These are phyloP conservation scores for Mallotus nudiflorus DNA, from an alignment of 345 rosid species.

Conservation along the genomic window DNA sequence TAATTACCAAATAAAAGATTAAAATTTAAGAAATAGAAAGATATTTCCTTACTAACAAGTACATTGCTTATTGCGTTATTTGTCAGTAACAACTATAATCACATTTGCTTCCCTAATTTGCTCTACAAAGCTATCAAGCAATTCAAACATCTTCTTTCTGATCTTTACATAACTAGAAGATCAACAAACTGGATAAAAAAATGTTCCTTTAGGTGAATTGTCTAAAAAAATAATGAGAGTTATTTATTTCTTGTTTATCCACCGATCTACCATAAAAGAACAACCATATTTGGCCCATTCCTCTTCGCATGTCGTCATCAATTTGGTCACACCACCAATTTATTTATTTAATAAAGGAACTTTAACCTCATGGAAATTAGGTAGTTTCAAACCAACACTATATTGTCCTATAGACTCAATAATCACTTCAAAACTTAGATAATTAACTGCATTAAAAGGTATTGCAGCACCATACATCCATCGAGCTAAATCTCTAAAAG, in stretches of 20 bases:
- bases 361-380: not conserved
- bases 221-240: slow-evolving; percentile 8
- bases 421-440: too few relatives aligned
- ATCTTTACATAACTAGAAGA: slow-evolving; percentile 1
- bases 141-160: not conserved
- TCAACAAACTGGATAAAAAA: slow-evolving; percentile 8
- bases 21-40: too few relatives aligned
- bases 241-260: not conserved
- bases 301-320: not conserved
- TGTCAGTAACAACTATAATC: not conserved
- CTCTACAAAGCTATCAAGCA: not conserved
- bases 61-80: not conserved
- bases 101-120: not conserved
- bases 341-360: not conserved
- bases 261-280: slow-evolving; percentile 15
- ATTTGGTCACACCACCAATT: not conserved
- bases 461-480: too few relatives aligned
- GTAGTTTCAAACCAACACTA: too few relatives aligned
- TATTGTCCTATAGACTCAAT: too few relatives aligned
- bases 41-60: not conserved
- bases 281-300: slow-evolving; percentile 4
- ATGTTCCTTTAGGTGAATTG: not conserved
- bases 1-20: too few relatives aligned
- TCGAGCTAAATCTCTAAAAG: too few relatives aligned
- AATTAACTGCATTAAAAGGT: too few relatives aligned